Conservation (phyloP, 169 alveolate species). For the Babesia ovata region DNA sequence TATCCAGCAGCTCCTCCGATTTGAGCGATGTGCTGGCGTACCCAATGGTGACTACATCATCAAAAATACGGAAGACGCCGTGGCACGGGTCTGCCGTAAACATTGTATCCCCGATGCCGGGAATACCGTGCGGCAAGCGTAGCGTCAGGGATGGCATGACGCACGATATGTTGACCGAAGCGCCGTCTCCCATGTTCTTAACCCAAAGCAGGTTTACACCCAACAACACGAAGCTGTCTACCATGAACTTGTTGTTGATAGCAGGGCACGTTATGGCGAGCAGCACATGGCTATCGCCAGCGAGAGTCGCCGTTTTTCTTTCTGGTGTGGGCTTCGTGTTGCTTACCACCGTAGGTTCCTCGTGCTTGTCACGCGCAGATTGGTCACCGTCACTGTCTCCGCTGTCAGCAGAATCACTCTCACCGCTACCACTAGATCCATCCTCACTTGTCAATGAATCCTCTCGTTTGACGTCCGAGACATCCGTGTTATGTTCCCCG, state of each 20-base stretch:
- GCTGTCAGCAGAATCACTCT: neutral
- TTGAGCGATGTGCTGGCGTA: neutral
- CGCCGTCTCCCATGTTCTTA: neutral
- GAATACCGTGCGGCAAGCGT: neutral
- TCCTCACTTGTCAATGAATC: neutral
- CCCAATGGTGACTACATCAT: neutral
- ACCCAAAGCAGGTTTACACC: slow-evolving; percentile 37
- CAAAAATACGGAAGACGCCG: slow-evolving; percentile 1
- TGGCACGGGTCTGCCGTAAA: neutral
- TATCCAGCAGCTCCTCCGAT: slow-evolving; percentile 12
- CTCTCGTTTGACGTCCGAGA: neutral
- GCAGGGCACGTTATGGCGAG: slow-evolving; percentile 40
- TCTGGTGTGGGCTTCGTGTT: neutral
- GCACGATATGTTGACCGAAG: slow-evolving; percentile 4
- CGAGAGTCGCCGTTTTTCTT: neutral
- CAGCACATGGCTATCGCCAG: slow-evolving; percentile 10
- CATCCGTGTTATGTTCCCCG: neutral
- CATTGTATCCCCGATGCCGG: neutral
- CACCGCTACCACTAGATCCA: neutral
- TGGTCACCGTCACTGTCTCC: neutral
- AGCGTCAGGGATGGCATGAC: slow-evolving; percentile 18
- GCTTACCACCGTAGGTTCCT: neutral
- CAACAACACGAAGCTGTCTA: slow-evolving; percentile 13
- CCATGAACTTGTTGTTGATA: slow-evolving; percentile 37
- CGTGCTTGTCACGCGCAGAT: too few relatives aligned